Conservation (phyloP, 202 grass and related monocot genomes). For the Carex arenaria region DNA sequence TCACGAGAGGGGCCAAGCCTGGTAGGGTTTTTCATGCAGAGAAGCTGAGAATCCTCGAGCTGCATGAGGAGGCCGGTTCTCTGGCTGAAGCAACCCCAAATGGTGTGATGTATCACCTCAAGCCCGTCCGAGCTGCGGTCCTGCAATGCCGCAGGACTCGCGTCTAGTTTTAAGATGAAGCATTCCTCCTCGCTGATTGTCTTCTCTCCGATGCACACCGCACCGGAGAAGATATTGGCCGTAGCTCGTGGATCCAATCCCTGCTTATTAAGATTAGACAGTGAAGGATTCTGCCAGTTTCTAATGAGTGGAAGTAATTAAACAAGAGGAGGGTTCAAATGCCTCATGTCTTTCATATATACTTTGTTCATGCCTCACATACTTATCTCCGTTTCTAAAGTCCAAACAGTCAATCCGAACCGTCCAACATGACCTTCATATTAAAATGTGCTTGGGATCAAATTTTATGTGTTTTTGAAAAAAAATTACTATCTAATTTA, state of each 20-base stretch:
- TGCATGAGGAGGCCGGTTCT: slow-evolving; percentile 65
- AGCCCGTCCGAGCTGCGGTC: slow-evolving; percentile 45
- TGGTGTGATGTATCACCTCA: slow-evolving; percentile 66
- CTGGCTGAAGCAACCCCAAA: slow-evolving; percentile 86
- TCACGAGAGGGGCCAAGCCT: slow-evolving; percentile 12
- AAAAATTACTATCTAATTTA: too few species aligned
- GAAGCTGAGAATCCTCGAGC: slow-evolving; percentile 73
- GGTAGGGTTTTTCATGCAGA: slow-evolving; percentile 54
- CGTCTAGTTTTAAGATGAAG: slow-evolving; percentile 72
- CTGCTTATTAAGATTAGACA: slow-evolving; percentile 12
- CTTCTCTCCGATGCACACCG: slow-evolving; percentile 61
- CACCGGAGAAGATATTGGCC: slow-evolving; percentile 53
- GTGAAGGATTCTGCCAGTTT: neutral
- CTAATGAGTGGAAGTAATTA: neutral
- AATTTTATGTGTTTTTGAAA: too few species aligned
- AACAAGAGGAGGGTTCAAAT: neutral
- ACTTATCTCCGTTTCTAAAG: too few species aligned
- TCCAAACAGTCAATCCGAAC: too few species aligned
- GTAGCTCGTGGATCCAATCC: slow-evolving; percentile 67
- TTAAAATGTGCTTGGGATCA: too few species aligned
- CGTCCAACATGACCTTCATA: too few species aligned
- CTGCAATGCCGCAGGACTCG: slow-evolving; percentile 48
- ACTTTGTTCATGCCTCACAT: too few species aligned
- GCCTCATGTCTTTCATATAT: too few species aligned
- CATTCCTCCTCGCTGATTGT: slow-evolving; percentile 70